Evolutionary conservation across 768 basidiomycete genomes (phyloP), one percentile per base, ranked within the genome.

Genomic region (Termitomyces sp.): DNA sequence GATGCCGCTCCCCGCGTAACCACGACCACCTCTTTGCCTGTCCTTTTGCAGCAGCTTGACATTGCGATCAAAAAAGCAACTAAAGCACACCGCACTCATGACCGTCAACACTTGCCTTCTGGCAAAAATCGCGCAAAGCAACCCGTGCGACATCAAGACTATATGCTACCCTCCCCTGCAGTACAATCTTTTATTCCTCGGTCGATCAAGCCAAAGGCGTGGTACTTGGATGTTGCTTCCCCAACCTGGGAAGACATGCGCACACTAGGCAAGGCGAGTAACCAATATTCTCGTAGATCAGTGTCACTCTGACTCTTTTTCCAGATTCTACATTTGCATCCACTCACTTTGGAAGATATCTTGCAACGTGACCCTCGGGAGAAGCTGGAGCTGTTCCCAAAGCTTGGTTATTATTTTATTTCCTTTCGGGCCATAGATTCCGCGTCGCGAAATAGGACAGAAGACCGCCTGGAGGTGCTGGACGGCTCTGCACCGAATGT

Each of bases 311-410:
- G 39, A 39, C 42, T 17, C 28, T 23, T 37, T 46, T 43, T 42
- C 14, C 63, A 94, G 92, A 72, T 91, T 17, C 74, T 96, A 25
- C 90, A 91, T 59, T 79, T 98, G 0, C 95, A 98, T 69, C 95
- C 95, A 0, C 73, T 98, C 45, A 96, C 94, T 0, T 77, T 97
- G 12, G 95, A 98, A 70, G 94, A 98, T 70, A 91, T 96, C 44
- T 71, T 98, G 8, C 90, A 92, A 58, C 87, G 90, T 71, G 94
- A 98, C 58, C 88, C 91, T 16, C 80, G 93, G 39, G 95, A 97
- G 70, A 98, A 98, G 70, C 71, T 96, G 17, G 94, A 97, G 65
- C 73, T 86, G 19, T 96, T 95, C 66, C 83, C 89, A 0, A 85
- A 81, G 61, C 79, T 98, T 14, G 95, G 94, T 2, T 98, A 98